Percentiles rank a stretch among this genome's conserved stretches.
Evolutionary conservation across 495 filamentous ascomycete species (phyloP).

Genomic region (Endocarpon pusillum): DNA sequence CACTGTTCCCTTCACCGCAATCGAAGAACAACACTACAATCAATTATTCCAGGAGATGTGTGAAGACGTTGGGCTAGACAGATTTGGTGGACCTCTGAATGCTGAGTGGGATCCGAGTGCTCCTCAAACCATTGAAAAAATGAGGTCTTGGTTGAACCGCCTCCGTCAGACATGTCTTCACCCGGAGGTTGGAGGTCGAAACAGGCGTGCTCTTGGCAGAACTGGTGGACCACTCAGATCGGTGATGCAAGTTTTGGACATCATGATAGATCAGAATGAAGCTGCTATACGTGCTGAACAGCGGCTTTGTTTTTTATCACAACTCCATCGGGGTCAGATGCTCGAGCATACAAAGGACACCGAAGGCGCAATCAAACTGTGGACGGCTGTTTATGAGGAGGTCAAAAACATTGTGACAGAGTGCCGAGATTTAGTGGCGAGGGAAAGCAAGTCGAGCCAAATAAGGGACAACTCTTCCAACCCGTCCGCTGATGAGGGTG

Average conservation of each 20-base stretch:
- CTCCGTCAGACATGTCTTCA: slow-evolving; percentile 80
- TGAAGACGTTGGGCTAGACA: slow-evolving; percentile 44
- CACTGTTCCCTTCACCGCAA: slow-evolving; percentile 68
- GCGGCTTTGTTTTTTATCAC: slow-evolving; percentile 39
- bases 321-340: slow-evolving; percentile 54
- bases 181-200: slow-evolving; percentile 53
- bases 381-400: slow-evolving; percentile 40
- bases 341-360: slow-evolving; percentile 43
- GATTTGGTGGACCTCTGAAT: slow-evolving; percentile 39
- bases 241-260: slow-evolving; percentile 64
- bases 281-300: slow-evolving; percentile 45
- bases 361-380: slow-evolving; percentile 45
- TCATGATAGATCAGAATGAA: slow-evolving; percentile 77
- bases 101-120: slow-evolving; percentile 48
- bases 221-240: slow-evolving; percentile 53
- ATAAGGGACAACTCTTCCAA: slow-evolving; percentile 2
- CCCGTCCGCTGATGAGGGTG: slow-evolving; percentile 24
- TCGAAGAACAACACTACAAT: slow-evolving; percentile 78
- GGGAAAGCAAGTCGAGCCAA: slow-evolving; percentile 9
- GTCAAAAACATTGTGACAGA: slow-evolving; percentile 41
- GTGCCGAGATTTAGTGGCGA: slow-evolving; percentile 36
- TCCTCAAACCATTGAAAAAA: slow-evolving; percentile 36
- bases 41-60: slow-evolving; percentile 58
- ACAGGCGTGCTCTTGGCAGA: slow-evolving; percentile 47
- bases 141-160: slow-evolving; percentile 51